Conservation (phyloP, 768 basidiomycete genomes). For the Mycena rosella region DNA sequence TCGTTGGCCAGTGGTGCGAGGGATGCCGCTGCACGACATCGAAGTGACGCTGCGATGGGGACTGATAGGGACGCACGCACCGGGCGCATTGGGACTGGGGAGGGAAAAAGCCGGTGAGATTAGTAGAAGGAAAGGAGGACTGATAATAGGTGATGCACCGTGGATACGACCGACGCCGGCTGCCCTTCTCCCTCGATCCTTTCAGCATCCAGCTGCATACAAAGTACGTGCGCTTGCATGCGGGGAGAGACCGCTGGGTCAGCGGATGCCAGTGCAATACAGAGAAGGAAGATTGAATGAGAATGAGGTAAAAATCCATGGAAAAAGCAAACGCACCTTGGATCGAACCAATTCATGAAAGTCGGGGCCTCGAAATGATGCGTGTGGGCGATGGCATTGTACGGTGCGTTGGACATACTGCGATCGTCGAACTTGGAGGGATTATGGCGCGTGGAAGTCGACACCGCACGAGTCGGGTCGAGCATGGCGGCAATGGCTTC, state of each 20-base stretch:
- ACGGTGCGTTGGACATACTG: too few species aligned
- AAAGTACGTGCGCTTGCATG: constrained; percentile 9
- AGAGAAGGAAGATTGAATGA: constrained; percentile 8
- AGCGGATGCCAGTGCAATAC: constrained; percentile 8
- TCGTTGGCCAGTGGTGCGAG: neutral
- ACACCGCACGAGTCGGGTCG: too few species aligned
- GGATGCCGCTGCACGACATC: neutral
- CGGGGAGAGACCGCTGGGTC: constrained; percentile 4
- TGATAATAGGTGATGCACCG: constrained; percentile 13
- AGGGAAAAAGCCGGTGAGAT: neutral
- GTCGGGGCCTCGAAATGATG: too few species aligned
- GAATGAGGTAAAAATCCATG: neutral
- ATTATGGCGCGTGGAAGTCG: neutral
- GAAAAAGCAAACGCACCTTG: neutral
- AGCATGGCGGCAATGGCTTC: neutral
- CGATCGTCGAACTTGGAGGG: too few species aligned
- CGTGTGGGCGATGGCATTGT: too few species aligned
- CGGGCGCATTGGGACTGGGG: constrained; percentile 19
- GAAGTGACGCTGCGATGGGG: neutral
- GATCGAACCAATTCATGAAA: neutral
- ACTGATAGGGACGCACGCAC: neutral
- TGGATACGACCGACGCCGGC: neutral
- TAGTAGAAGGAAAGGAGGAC: constrained; percentile 3
- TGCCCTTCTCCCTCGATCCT: neutral
- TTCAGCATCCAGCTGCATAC: constrained; percentile 3